A percentile compares a stretch with the other conserved stretches of the same genome.
Conservation (phyloP, 2,329 filamentous ascomycete species). For the Penicillium rolfsii region DNA sequence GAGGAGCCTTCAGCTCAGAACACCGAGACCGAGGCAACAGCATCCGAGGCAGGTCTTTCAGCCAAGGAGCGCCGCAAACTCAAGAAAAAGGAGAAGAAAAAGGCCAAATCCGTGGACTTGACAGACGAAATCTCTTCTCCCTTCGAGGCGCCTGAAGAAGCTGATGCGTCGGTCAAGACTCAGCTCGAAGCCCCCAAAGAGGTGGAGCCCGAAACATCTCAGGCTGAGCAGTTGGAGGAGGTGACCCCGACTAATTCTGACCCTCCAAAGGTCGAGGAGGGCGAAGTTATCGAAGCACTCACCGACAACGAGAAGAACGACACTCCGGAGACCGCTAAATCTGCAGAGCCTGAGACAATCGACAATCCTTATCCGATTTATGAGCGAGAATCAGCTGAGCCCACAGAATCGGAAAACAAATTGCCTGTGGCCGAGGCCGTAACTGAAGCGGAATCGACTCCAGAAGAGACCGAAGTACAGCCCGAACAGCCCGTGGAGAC, state of each 20-base stretch:
- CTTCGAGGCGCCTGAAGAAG: conserved; percentile 10
- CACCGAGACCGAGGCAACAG: conserved; percentile 10
- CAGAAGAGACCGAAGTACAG: conserved; percentile 5
- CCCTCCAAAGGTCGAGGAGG: background rate
- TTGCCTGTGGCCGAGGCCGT: conserved; percentile 1
- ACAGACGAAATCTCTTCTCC: conserved; percentile 15
- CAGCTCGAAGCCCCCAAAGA: conserved; percentile 4
- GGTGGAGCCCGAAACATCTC: background rate
- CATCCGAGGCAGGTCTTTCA: conserved; percentile 18
- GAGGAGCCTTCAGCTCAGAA: conserved; percentile 8
- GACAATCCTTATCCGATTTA: conserved; percentile 5
- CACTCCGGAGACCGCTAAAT: conserved; percentile 11
- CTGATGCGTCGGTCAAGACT: conserved; percentile 10
- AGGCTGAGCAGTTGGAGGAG: background rate
- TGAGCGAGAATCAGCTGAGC: conserved; percentile 24
- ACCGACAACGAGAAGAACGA: conserved; percentile 15
- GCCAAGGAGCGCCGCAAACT: conserved; percentile 28
- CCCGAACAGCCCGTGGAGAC: conserved; percentile 18
- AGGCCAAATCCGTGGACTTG: conserved; percentile 27
- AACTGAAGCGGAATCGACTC: conserved; percentile 8
- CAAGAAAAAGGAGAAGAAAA: conserved; percentile 32
- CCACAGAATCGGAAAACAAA: conserved; percentile 14
- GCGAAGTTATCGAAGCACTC: conserved; percentile 19
- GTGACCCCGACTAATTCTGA: background rate
- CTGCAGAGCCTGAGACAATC: conserved; percentile 19